Evolutionary conservation across 371 early-diverging fungal genomes (phyloP).

Genomic region (Parasitella parasitica): DNA sequence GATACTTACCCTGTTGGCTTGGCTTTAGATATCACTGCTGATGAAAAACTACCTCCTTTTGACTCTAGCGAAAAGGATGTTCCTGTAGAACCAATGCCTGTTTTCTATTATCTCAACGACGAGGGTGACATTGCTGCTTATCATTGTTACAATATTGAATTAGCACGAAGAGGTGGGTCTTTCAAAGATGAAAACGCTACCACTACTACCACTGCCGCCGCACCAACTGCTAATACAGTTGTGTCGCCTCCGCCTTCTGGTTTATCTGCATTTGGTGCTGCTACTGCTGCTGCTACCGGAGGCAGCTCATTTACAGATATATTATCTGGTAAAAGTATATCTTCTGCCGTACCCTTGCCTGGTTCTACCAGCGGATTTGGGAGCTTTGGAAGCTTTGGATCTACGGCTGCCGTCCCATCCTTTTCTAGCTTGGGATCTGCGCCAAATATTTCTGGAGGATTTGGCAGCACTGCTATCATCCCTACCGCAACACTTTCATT

Average conservation of each 20-base stretch:
- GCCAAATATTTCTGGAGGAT: slow-evolving; percentile 19
- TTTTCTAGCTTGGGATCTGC: slow-evolving; percentile 9
- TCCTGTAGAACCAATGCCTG: slow-evolving; percentile 37
- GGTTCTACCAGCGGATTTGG: not conserved
- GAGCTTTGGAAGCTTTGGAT: slow-evolving; percentile 1
- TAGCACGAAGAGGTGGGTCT: slow-evolving; percentile 33
- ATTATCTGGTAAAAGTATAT: slow-evolving; percentile 10
- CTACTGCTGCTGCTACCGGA: not conserved
- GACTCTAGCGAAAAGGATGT: slow-evolving; percentile 35
- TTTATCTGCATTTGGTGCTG: slow-evolving; percentile 8
- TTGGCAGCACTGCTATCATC: slow-evolving; percentile 10
- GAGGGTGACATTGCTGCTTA: slow-evolving; percentile 44
- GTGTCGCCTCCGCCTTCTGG: not conserved
- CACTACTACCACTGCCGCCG: not conserved
- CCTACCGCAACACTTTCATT: slow-evolving; percentile 11
- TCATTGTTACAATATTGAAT: slow-evolving; percentile 38
- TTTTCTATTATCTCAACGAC: slow-evolving; percentile 43
- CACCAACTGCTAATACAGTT: not conserved
- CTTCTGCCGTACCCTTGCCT: not conserved
- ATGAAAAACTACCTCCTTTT: slow-evolving; percentile 37
- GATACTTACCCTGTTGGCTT: slow-evolving; percentile 50
- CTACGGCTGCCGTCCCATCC: not conserved
- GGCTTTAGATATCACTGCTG: slow-evolving; percentile 41
- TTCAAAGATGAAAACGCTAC: slow-evolving; percentile 4
- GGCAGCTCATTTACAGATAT: slow-evolving; percentile 15